These are phyloP conservation scores for Glonium stellatum DNA, from an alignment of 495 filamentous ascomycete genomes.

Conservation along the genomic window DNA sequence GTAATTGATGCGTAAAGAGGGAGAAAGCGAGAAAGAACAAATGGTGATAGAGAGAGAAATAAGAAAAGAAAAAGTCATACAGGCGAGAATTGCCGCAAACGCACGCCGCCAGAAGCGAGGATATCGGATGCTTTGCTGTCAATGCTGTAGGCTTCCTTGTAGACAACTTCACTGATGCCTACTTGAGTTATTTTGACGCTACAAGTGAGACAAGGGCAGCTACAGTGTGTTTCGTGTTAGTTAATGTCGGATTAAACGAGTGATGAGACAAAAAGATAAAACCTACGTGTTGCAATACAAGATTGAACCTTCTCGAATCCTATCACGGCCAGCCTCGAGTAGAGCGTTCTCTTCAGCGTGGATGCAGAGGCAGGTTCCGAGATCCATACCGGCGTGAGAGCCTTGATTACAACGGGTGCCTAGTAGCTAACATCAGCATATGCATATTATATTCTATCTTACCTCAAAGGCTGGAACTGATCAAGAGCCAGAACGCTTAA, in stretches of 20 bases:
- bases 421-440: conserved; percentile 20
- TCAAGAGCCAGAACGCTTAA: neutral
- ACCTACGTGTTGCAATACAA: conserved; percentile 85
- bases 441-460: no score
- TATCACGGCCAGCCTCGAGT: conserved; percentile 85
- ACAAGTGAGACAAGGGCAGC: conserved; percentile 94
- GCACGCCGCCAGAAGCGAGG: conserved; percentile 23
- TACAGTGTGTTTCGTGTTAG: conserved; percentile 17
- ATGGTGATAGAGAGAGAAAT: neutral
- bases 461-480: no score
- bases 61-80: neutral
- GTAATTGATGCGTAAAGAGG: no score
- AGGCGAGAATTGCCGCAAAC: conserved; percentile 24
- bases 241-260: neutral
- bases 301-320: conserved; percentile 69
- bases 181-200: conserved; percentile 97
- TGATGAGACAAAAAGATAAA: neutral
- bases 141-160: conserved; percentile 88
- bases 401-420: conserved; percentile 74
- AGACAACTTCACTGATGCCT: conserved; percentile 91
- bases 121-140: conserved; percentile 46
- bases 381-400: conserved; percentile 57
- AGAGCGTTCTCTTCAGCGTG: conserved; percentile 97
- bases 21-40: no score
- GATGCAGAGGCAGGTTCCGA: conserved; percentile 85